Conservation (phyloP, 139 green algal genomes). For the Chlorella vulgaris region DNA sequence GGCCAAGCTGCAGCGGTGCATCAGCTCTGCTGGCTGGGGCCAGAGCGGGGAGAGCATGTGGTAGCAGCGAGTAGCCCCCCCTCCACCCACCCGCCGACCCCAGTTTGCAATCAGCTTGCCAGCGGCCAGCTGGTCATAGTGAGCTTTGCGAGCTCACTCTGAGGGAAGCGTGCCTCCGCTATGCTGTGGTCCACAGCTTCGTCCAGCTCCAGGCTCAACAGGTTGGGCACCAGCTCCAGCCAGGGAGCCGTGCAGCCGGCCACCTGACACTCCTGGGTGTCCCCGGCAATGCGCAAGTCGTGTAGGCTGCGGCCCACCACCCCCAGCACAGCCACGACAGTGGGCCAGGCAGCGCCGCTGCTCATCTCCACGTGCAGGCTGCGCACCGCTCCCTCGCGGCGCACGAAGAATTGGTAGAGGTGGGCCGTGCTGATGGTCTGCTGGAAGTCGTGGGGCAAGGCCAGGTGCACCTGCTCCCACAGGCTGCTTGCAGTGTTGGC, state of each 20-base stretch:
- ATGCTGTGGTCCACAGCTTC: conserved; percentile 15
- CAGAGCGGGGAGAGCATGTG: no score
- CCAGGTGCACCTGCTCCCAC: conserved; percentile 20
- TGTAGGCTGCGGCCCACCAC: conserved; percentile 18
- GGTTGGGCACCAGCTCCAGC: conserved; percentile 21
- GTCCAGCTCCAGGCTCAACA: conserved; percentile 27
- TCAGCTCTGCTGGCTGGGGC: no score
- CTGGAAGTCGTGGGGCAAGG: conserved; percentile 1
- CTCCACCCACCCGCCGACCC: no score
- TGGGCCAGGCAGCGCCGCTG: background rate
- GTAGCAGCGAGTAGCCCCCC: no score
- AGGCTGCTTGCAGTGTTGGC: background rate
- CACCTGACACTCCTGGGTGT: background rate
- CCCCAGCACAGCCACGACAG: conserved; percentile 7
- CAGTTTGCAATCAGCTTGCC: no score
- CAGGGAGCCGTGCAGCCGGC: conserved; percentile 15
- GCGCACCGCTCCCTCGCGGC: background rate
- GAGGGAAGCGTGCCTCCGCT: background rate
- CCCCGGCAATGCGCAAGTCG: conserved; percentile 20
- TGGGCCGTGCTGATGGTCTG: background rate
- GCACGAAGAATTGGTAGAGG: conserved; percentile 20
- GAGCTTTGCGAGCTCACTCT: background rate
- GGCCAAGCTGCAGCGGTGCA: background rate
- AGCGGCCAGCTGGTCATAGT: background rate
- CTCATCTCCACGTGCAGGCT: conserved; percentile 23